A percentile compares a stretch with the other conserved stretches of the same genome.
phyloP scores from a whole-genome alignment of 768 basidiomycete species.

The Obba rivulosa region DNA sequence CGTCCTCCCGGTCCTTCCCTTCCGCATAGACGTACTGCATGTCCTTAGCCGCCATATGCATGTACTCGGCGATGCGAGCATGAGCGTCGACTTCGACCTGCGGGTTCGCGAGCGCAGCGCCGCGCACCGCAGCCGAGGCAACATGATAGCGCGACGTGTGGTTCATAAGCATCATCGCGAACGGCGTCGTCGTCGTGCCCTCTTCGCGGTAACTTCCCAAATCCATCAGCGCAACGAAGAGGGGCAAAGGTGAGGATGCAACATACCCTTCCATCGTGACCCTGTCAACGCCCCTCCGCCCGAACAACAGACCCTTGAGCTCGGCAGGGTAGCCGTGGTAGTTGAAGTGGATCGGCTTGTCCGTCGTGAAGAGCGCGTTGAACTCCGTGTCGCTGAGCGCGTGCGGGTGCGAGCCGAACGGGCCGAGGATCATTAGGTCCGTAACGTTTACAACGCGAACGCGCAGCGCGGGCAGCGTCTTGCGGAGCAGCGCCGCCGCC shows the following conservation, averaged over 20 bases:
- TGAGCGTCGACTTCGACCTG: conserved; percentile 56
- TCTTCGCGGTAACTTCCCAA: conserved; percentile 52
- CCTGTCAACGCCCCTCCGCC: conserved; percentile 43
- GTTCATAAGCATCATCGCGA: conserved; percentile 80
- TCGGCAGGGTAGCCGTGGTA: conserved; percentile 82
- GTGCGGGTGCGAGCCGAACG: conserved; percentile 71
- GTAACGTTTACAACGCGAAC: conserved; percentile 87
- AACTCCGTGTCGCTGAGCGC: conserved; percentile 59
- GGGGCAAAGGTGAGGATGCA: conserved; percentile 1
- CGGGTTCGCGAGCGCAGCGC: conserved; percentile 46
- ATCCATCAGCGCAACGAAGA: not conserved
- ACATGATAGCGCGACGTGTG: conserved; percentile 63
- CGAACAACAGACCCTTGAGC: conserved; percentile 56
- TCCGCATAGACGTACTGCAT: conserved; percentile 54
- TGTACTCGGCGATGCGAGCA: conserved; percentile 47
- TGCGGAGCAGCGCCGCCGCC: conserved; percentile 74
- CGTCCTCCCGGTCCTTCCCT: conserved; percentile 33
- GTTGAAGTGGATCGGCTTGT: conserved; percentile 71
- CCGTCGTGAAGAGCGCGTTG: conserved; percentile 63
- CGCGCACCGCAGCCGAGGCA: conserved; percentile 54
- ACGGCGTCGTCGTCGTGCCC: conserved; percentile 80
- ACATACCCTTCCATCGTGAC: conserved; percentile 49
- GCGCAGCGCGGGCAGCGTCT: conserved; percentile 63
- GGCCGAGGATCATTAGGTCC: conserved; percentile 79
- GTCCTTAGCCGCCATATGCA: conserved; percentile 58